Conservation (phyloP, 192 early-diverging fungal species). For the Geranomyces variabilis region DNA sequence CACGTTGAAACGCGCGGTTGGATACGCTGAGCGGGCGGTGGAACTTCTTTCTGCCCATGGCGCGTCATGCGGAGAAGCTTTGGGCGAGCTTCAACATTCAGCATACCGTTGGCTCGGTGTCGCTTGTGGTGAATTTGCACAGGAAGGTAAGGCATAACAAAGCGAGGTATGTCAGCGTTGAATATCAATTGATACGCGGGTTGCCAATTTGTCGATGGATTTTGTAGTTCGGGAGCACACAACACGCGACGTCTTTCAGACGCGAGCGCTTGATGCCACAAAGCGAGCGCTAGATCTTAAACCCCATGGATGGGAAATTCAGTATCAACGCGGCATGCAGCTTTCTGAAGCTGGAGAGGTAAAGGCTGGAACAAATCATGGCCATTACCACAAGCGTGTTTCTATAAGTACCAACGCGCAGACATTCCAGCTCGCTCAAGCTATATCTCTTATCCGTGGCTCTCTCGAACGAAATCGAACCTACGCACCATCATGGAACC, state of each 20-base stretch:
- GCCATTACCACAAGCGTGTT: neutral
- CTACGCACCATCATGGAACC: slow-evolving; percentile 48
- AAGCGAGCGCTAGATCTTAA: slow-evolving; percentile 24
- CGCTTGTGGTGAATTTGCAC: slow-evolving; percentile 48
- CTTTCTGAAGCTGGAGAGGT: slow-evolving; percentile 56
- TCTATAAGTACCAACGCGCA: neutral
- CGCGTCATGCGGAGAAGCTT: neutral
- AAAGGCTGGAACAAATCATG: neutral
- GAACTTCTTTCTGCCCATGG: slow-evolving; percentile 42
- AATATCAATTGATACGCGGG: no score
- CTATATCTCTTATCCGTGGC: slow-evolving; percentile 42
- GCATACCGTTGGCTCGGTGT: slow-evolving; percentile 46
- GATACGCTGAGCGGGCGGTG: slow-evolving; percentile 49
- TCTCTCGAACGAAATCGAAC: slow-evolving; percentile 38
- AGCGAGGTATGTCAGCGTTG: no score
- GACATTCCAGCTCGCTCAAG: slow-evolving; percentile 49
- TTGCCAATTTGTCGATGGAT: no score
- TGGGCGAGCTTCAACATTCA: slow-evolving; percentile 21
- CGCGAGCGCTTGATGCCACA: slow-evolving; percentile 33
- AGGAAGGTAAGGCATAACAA: slow-evolving; percentile 30
- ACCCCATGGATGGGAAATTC: slow-evolving; percentile 30
- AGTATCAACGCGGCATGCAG: slow-evolving; percentile 53
- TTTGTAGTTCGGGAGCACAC: slow-evolving; percentile 27
- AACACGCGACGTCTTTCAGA: slow-evolving; percentile 34
- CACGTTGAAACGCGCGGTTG: slow-evolving; percentile 39